These are phyloP conservation scores for Yarrowia sp. DNA, from an alignment of 805 yeast species.

Conservation along the genomic window DNA sequence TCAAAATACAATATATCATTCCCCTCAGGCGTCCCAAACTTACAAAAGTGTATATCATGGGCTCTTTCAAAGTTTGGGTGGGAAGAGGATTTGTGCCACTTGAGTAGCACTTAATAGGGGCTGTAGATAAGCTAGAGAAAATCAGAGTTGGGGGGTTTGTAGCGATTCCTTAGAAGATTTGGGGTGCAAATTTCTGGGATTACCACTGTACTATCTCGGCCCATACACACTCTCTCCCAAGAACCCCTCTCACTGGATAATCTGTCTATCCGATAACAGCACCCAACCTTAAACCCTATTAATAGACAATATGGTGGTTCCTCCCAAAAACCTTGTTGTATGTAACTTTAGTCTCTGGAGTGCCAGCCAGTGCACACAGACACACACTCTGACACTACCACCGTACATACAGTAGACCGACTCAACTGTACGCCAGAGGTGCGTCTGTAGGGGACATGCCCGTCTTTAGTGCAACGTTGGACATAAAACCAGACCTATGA, in stretches of 20 bases:
- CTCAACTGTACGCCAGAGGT: not conserved
- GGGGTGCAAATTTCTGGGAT: too few species aligned
- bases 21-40: constrained; percentile 26
- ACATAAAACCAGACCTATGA: not conserved
- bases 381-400: not conserved
- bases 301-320: constrained; percentile 6
- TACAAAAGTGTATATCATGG: constrained; percentile 17
- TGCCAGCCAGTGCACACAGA: constrained; percentile 1
- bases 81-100: not conserved
- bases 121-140: not conserved
- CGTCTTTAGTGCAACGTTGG: constrained; percentile 8
- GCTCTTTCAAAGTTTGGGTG: not conserved
- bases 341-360: not conserved
- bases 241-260: constrained; percentile 22
- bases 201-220: too few species aligned
- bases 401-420: not conserved
- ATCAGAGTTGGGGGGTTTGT: not conserved
- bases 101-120: not conserved
- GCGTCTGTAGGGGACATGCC: not conserved
- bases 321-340: not conserved
- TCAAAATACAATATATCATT: constrained; percentile 2
- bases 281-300: constrained; percentile 12
- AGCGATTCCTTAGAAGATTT: too few species aligned
- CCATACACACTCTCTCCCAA: not conserved
- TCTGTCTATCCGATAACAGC: constrained; percentile 21